Evolutionary conservation across 805 yeast genomes (phyloP), one percentile per base, ranked within the genome.

Genomic region (Barnettozyma sp.): DNA sequence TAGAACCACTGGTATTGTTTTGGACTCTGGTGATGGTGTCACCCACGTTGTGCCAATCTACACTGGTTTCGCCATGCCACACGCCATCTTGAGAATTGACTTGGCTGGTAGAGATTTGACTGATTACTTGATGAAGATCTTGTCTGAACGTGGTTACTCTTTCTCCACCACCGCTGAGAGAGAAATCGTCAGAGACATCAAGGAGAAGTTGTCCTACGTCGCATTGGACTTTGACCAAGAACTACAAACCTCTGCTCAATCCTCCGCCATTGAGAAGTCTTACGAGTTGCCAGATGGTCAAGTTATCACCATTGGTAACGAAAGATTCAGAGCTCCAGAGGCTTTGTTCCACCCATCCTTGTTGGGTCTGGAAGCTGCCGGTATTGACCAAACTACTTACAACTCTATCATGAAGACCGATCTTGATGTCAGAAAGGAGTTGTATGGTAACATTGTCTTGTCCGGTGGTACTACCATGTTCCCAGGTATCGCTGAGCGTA

Each of bases 401-500:
- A 65, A 65, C 64, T 65, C 70, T 38, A 92, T 92, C 74, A 85
- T 82, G 78, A 90, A 88, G 86, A 88, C 97, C 75, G 98, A 92
- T 72, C 82, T 92, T 58, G 98, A 92, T 72, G 96, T 92, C 56
- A 85, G 98, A 73, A 90, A 85, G 76, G 97, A 90, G 70, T 79
- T 92, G 68, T 92, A 92, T 77, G 94, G 94, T 72, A 92, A 92
- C 82, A 92, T 92, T 62, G 98, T 92, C 65, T 82, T 92, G 92
- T 88, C 97, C 55, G 98, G 98, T 78, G 98, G 98, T 83, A 88
- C 97, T 59, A 92, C 98, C 56, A 87, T 92, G 97, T 92, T 87
- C 95, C 97, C 97, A 71, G 98, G 98, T 76, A 88, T 92, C 68
- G 97, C 97, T 69, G 97, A 92, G 79, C 90, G 98, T 78, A 86